Evolutionary conservation across 2,329 filamentous ascomycete genomes (phyloP).

Genomic region (Fusarium chlamydosporum): DNA sequence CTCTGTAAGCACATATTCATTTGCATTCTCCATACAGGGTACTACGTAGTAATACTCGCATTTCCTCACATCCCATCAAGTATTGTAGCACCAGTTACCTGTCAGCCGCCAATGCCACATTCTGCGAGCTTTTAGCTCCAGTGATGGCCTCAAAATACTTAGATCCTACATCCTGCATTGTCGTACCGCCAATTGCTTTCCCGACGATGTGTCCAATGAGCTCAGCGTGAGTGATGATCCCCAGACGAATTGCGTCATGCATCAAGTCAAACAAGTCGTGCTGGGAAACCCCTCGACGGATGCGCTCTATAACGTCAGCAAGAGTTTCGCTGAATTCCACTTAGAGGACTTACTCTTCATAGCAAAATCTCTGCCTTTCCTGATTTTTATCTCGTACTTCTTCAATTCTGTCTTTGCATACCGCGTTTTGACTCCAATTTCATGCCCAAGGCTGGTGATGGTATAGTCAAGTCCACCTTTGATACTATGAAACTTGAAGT

Average conservation of each 20-base stretch:
- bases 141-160: constrained; percentile 23
- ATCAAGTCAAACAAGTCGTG: constrained; percentile 20
- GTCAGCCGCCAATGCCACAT: constrained; percentile 5
- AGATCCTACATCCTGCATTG: constrained; percentile 11
- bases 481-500: constrained; percentile 17
- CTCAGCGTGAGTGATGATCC: constrained; percentile 4
- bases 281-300: constrained; percentile 11
- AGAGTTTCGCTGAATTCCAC: too few species aligned
- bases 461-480: constrained; percentile 14
- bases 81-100: neutral
- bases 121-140: constrained; percentile 2
- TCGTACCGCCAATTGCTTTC: constrained; percentile 10
- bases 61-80: neutral
- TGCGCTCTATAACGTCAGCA: constrained; percentile 1
- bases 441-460: constrained; percentile 6
- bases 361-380: constrained; percentile 5
- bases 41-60: neutral
- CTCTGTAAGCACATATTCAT: neutral
- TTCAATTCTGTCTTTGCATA: constrained; percentile 6
- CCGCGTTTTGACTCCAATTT: constrained; percentile 9
- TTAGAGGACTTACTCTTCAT: constrained; percentile 6
- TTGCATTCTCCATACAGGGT: neutral
- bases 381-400: constrained; percentile 10
- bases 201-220: constrained; percentile 11
- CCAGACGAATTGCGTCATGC: constrained; percentile 14